Evolutionary conservation across 768 basidiomycete genomes (phyloP).

Genomic region (Macrolepiota albuminosa): DNA sequence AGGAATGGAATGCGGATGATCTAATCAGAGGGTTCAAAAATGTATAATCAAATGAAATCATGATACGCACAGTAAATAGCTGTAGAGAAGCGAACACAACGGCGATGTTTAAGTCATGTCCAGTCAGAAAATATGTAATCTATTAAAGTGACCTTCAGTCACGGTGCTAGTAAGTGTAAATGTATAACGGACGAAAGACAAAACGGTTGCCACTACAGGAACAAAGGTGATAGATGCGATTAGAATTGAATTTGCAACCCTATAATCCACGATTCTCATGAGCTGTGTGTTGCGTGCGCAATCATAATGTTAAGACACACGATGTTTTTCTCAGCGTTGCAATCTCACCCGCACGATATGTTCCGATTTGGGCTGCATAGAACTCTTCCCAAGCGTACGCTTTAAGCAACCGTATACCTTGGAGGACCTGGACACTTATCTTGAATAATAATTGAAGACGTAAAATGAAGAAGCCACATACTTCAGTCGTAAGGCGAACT

Average conservation of each 20-base stretch:
- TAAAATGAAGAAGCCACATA: conserved; percentile 11
- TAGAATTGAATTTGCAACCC: conserved; percentile 31
- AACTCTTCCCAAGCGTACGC: conserved; percentile 57
- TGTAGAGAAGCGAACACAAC: conserved; percentile 55
- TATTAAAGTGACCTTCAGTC: conserved; percentile 17
- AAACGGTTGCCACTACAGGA: conserved; percentile 45
- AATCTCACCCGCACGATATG: conserved; percentile 35
- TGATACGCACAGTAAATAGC: conserved; percentile 46
- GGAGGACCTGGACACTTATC: conserved; percentile 41
- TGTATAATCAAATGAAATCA: not conserved
- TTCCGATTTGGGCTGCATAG: conserved; percentile 38
- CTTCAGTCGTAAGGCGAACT: conserved; percentile 60
- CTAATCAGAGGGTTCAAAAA: conserved; percentile 21
- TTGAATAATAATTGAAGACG: not conserved
- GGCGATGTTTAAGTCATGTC: conserved; percentile 49
- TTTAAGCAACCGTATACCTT: conserved; percentile 65
- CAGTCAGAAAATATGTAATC: conserved; percentile 60
- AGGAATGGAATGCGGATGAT: conserved; percentile 55
- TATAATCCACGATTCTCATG: conserved; percentile 15
- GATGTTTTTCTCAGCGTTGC: conserved; percentile 31
- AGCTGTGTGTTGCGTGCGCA: not conserved
- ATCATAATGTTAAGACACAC: conserved; percentile 21
- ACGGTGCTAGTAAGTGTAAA: not conserved
- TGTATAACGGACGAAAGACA: conserved; percentile 41
- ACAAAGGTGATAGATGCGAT: conserved; percentile 44